phyloP scores from a whole-genome alignment of 2,329 filamentous ascomycete species.

The Paraphoma sp. region DNA sequence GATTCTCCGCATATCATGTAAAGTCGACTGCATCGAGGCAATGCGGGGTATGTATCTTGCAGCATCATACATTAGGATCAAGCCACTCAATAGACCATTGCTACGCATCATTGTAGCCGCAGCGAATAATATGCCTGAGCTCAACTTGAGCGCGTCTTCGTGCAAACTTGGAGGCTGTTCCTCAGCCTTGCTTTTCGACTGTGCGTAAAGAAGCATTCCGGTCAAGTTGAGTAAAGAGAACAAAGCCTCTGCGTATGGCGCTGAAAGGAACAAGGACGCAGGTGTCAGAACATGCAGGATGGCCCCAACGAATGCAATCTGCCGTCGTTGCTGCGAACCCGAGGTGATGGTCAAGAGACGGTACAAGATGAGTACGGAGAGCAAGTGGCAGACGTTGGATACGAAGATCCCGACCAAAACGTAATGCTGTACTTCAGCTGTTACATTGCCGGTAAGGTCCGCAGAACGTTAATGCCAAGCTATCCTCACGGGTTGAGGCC shows the following conservation, averaged over 20 bases:
- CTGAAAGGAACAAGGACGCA: slow-evolving; percentile 86
- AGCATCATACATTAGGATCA: slow-evolving; percentile 68
- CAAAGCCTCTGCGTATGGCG: slow-evolving; percentile 81
- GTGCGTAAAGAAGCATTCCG: slow-evolving; percentile 74
- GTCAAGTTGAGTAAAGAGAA: slow-evolving; percentile 80
- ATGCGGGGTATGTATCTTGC: slow-evolving; percentile 48
- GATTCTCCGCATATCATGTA: slow-evolving; percentile 59
- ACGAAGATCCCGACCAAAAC: slow-evolving; percentile 68
- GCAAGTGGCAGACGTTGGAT: slow-evolving; percentile 76
- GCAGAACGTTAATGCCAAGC: slow-evolving; percentile 44
- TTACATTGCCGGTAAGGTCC: slow-evolving; percentile 23
- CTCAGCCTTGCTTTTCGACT: slow-evolving; percentile 34
- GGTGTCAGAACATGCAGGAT: slow-evolving; percentile 83
- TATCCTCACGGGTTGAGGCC: not conserved
- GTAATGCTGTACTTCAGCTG: slow-evolving; percentile 30
- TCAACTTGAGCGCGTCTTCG: slow-evolving; percentile 57
- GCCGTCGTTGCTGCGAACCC: slow-evolving; percentile 34
- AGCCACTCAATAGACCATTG: slow-evolving; percentile 84
- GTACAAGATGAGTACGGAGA: slow-evolving; percentile 77
- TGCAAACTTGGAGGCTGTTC: slow-evolving; percentile 37
- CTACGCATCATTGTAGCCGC: slow-evolving; percentile 76
- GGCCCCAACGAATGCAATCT: slow-evolving; percentile 72
- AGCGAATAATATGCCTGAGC: slow-evolving; percentile 73
- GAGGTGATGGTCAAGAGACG: slow-evolving; percentile 65
- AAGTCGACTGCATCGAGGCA: slow-evolving; percentile 41